Evolutionary conservation across 164 flowering plant genomes (phyloP), one percentile per base, ranked within the genome.

Genomic region (Malania oleifera): DNA sequence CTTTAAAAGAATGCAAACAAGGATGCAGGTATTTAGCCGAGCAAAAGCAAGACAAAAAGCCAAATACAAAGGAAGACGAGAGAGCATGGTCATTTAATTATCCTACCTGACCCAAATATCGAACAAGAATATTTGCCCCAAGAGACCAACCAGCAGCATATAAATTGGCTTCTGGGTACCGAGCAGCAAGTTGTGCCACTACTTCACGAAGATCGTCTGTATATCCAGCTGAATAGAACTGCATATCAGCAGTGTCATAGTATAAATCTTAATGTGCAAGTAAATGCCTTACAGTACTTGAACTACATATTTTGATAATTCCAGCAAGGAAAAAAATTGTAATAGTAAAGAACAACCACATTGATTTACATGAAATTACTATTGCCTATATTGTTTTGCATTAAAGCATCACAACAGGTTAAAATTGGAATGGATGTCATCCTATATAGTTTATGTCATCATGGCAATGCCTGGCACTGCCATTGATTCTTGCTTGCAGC

Each of bases 111-210:
- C 96, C 98, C 76, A 93, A 63, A 74, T 93, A 93, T 6, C 80
- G 83, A 72, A 89, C 87, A 73, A 93, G 97, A 62, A 93, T 89
- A 62, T 93, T 89, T 45, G 86, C 98, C 43, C 98, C 98, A 73
- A 93, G 82, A 54, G 98, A 89, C 98, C 98, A 93, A 44, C 96
- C 96, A 75, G 72, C 79, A 25, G 91, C 95, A 81, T 87, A 93
- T 46, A 93, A 49, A 52, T 83, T 86, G 49, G 98, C 87, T 47
- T 72, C 67, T n/a, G 91, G 96, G 64, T 81, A 89, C 27, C 81
- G 73, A 25, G n/a, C 41, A 13, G 62, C 62, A 43, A 89, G 83
- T 64, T 89, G 89, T 14, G 75, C 70, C 45, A 87, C 86, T 46
- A 89, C 92, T 67, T 82, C 75, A 44, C 79, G 66, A 20, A 86